phyloP scores from a whole-genome alignment of 2,329 filamentous ascomycete genomes.

The Colletotrichum cuscutae region DNA sequence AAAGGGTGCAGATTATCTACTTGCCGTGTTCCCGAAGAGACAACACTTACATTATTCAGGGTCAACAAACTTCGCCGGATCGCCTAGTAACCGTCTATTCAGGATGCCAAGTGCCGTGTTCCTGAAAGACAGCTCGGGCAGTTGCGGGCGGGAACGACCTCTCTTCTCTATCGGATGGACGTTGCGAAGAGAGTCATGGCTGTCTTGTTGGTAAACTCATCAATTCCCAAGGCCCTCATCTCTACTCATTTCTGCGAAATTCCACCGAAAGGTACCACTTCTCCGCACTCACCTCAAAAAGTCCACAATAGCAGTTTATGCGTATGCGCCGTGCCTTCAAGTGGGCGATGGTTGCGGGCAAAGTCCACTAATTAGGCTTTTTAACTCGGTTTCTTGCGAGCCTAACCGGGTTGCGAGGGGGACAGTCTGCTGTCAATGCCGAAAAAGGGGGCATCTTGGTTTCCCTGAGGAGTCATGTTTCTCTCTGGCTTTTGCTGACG shows the following conservation, averaged over 20 bases:
- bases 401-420: background rate
- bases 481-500: background rate
- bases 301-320: background rate
- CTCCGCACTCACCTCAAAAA: background rate
- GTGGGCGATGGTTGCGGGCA: background rate
- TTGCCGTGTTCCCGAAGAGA: background rate
- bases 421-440: background rate
- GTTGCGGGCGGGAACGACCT: background rate
- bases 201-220: background rate
- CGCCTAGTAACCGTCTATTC: background rate
- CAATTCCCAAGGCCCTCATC: background rate
- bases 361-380: constrained; percentile 13
- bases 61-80: background rate
- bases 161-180: background rate
- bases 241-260: background rate
- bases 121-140: background rate
- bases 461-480: background rate
- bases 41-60: background rate
- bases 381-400: background rate
- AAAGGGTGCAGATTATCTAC: too few relatives aligned
- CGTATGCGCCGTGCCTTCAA: background rate
- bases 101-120: background rate
- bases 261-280: background rate
- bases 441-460: background rate
- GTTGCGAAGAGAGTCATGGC: background rate